Evolutionary conservation across 163 green algal species (phyloP), one percentile per base, ranked within the genome.

Genomic region (Scenedesmus sp.): DNA sequence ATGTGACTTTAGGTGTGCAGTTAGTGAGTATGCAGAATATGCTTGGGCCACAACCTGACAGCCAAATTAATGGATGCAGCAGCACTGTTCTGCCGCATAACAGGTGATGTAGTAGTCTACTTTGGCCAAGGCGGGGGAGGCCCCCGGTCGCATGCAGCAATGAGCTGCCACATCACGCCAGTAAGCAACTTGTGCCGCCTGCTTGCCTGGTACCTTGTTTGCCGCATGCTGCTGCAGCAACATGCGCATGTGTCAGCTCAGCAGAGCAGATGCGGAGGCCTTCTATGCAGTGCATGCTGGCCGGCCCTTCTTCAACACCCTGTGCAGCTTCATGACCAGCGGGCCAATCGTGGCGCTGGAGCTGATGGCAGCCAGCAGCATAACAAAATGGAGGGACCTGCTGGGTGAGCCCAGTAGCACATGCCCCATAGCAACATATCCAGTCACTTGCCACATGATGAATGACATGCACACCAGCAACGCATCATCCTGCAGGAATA

Each of bases 251-350:
- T 87, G 84, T 9, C 94, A 97, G 96, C 93, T 98, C 8, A 97
- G 93, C 0, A 60, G 46, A 57, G 64, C 87, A 9, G 86, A 94
- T 0, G 96, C 96, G 1, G 93, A 97, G 91, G 95, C 97, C 82
- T 98, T 98, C 93, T 99, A 99, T 93, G 93, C 73, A 12, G 96
- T 97, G 91, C 97, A 98, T 87, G 67, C 93, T 23, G 96, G 94
- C 26, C 97, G 97, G 90, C 87, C 92, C 16, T 98, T 98, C 95
- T 98, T 97, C 86, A 77, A 87, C 1, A 95, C 90, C 3, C 93
- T 98, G 6, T 91, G 97, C 0, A 79, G 93, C 8, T 98, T 97
- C 91, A 98, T 98, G 97, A 97, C 94, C 83, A 96, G 94, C 66
- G 97, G 96, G 0, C 96, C 95, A 1, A 94, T 98, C 18, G 95